Conservation (phyloP, 345 rosid genomes). For the Citrus sp. region DNA sequence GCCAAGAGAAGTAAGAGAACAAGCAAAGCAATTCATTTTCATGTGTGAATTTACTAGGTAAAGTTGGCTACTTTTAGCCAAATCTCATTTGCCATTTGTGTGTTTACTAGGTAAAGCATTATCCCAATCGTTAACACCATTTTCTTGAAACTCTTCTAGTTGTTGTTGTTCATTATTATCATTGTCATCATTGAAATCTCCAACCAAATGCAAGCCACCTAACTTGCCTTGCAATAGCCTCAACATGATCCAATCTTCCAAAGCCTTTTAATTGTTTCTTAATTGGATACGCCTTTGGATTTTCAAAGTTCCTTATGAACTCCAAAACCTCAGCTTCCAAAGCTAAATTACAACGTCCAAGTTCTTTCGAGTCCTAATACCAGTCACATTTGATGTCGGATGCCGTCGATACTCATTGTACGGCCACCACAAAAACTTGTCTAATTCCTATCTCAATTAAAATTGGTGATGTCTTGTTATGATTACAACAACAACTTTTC, state of each 20-base stretch:
- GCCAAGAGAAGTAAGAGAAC: too few species aligned
- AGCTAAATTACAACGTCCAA: slow-evolving; percentile 28
- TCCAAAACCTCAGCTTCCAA: slow-evolving; percentile 78
- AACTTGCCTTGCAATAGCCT: slow-evolving; percentile 50
- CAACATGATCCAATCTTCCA: slow-evolving; percentile 76
- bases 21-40: too few species aligned
- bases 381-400: not conserved
- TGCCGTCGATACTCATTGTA: too few species aligned
- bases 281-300: slow-evolving; percentile 61
- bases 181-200: slow-evolving; percentile 49
- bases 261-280: slow-evolving; percentile 55
- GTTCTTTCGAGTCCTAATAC: slow-evolving; percentile 48
- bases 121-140: slow-evolving; percentile 10
- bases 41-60: too few species aligned
- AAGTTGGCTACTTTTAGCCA: too few species aligned
- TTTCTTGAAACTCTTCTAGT: slow-evolving; percentile 2
- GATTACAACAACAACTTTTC: too few species aligned
- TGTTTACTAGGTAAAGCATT: too few species aligned
- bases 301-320: slow-evolving; percentile 64
- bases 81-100: too few species aligned
- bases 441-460: too few species aligned
- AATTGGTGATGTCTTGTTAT: too few species aligned
- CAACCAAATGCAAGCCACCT: slow-evolving; percentile 92
- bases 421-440: too few species aligned
- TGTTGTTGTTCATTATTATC: slow-evolving; percentile 16